phyloP scores from a whole-genome alignment of 73 alveolate species.

The Durusdinium trenchii region DNA sequence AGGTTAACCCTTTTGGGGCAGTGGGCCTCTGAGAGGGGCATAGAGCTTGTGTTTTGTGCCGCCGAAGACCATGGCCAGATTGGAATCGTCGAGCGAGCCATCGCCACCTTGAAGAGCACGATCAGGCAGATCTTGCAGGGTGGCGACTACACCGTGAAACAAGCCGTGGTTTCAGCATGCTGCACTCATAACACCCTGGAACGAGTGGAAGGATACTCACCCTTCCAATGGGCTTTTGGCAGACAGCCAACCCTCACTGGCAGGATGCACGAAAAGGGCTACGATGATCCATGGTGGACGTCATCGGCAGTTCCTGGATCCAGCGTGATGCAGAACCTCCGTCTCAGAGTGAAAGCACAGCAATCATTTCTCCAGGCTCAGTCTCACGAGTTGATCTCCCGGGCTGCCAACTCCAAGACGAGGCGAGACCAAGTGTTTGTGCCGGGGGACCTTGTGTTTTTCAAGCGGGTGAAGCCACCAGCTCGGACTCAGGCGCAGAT shows the following conservation, averaged over 20 bases:
- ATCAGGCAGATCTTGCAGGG: neutral
- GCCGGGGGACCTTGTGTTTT: slow-evolving; percentile 26
- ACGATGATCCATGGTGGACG: neutral
- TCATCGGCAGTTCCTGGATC: neutral
- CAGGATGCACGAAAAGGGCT: neutral
- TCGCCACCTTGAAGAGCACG: neutral
- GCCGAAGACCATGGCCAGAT: neutral
- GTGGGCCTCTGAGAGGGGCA: neutral
- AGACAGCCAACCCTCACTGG: too few relatives aligned
- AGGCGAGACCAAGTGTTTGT: neutral
- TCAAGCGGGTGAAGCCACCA: slow-evolving; percentile 3
- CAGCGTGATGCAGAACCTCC: neutral
- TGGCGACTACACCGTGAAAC: neutral
- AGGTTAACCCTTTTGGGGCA: neutral
- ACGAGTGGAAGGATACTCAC: slow-evolving; percentile 14
- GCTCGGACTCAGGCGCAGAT: neutral
- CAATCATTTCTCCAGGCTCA: neutral
- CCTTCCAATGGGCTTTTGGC: slow-evolving; percentile 40
- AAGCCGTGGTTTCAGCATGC: neutral
- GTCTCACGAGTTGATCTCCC: neutral
- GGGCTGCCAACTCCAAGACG: neutral
- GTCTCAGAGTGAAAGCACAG: neutral
- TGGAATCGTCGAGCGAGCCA: neutral
- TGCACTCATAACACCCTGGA: neutral
- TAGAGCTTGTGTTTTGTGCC: neutral